These are phyloP conservation scores for Cladophialophora yegresii DNA, from an alignment of 2,329 filamentous ascomycete genomes.

Conservation along the genomic window DNA sequence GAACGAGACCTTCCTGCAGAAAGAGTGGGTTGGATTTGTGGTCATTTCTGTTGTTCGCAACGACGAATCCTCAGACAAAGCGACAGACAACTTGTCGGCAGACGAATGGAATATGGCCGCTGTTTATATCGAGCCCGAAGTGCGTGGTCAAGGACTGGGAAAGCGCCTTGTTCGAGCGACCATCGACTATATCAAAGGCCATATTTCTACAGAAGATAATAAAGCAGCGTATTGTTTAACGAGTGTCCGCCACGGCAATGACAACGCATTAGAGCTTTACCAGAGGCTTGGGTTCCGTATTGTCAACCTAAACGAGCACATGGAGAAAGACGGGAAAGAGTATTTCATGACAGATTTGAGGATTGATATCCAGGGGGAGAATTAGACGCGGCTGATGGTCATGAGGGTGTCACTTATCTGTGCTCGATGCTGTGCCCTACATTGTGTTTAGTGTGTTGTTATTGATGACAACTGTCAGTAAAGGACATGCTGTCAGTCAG, in stretches of 20 bases:
- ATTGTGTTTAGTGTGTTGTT: neutral
- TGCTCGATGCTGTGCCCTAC: neutral
- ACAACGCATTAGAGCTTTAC: constrained; percentile 29
- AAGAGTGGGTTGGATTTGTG: constrained; percentile 41
- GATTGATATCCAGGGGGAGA: constrained; percentile 17
- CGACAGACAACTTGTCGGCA: neutral
- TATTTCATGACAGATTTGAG: constrained; percentile 19
- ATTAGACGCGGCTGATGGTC: neutral
- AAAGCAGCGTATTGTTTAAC: constrained; percentile 13
- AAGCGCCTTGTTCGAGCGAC: constrained; percentile 25
- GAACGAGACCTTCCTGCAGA: constrained; percentile 13
- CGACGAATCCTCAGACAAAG: neutral
- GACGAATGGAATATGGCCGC: constrained; percentile 26
- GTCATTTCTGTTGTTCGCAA: constrained; percentile 38
- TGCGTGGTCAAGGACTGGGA: constrained; percentile 28
- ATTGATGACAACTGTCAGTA: neutral
- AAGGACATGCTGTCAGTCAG: neutral
- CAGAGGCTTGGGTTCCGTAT: constrained; percentile 29
- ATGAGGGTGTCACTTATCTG: neutral
- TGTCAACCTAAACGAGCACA: constrained; percentile 17
- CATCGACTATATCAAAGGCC: constrained; percentile 20
- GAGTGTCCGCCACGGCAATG: constrained; percentile 27
- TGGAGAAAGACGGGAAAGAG: constrained; percentile 27
- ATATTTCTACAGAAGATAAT: neutral
- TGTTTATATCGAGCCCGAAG: constrained; percentile 22